A percentile compares a stretch with the other conserved stretches of the same genome.
These are phyloP conservation scores for Oleoguttula mirabilis DNA, from an alignment of 495 filamentous ascomycete genomes.

Conservation along the genomic window DNA sequence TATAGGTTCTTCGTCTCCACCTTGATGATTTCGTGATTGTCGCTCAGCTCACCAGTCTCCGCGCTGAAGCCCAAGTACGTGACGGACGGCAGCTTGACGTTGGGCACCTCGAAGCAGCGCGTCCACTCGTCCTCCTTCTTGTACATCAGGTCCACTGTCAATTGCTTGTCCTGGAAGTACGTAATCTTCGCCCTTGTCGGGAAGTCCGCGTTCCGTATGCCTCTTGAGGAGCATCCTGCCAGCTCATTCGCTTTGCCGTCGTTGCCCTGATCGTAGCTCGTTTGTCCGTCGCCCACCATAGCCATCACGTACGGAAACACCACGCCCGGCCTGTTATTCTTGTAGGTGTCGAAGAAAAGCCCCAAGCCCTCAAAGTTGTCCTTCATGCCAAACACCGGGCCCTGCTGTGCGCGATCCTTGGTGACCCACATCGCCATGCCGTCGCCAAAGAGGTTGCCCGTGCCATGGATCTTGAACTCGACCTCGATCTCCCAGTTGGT, in stretches of 20 bases:
- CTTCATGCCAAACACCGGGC: conserved; percentile 75
- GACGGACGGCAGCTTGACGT: conserved; percentile 71
- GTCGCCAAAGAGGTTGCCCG: conserved; percentile 83
- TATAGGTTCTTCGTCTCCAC: conserved; percentile 86
- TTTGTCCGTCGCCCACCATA: conserved; percentile 88
- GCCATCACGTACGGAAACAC: conserved; percentile 98
- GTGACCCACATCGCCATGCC: conserved; percentile 98
- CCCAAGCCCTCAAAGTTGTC: conserved; percentile 93
- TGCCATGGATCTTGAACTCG: conserved; percentile 81
- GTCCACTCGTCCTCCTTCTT: conserved; percentile 80
- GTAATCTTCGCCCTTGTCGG: conserved; percentile 81
- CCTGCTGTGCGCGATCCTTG: conserved; percentile 69
- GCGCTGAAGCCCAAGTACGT: conserved; percentile 92
- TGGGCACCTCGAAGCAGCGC: conserved; percentile 64
- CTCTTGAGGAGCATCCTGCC: conserved; percentile 88
- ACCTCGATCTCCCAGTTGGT: conserved; percentile 99
- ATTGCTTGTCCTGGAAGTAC: conserved; percentile 90
- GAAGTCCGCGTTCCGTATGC: conserved; percentile 63
- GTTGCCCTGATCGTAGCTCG: conserved; percentile 80
- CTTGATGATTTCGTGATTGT: conserved; percentile 95
- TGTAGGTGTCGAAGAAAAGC: conserved; percentile 98
- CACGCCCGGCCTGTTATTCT: conserved; percentile 93
- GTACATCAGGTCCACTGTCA: conserved; percentile 88
- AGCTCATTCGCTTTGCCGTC: conserved; percentile 91
- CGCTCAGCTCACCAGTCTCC: conserved; percentile 90